phyloP scores from a whole-genome alignment of 129 eudicot species.

The Artemisia argyi region DNA sequence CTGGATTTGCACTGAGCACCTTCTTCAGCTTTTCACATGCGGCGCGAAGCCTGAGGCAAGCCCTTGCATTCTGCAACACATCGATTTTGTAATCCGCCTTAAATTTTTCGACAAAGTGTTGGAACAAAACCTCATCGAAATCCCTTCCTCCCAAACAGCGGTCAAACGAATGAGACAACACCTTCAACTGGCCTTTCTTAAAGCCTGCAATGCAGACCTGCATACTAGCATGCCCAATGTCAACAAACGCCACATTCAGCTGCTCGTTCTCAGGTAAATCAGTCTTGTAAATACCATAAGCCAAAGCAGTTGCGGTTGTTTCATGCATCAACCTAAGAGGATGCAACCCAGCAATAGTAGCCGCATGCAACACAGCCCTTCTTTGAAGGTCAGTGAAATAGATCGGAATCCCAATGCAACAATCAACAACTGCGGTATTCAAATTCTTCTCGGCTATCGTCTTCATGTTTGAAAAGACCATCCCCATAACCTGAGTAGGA shows the following conservation, averaged over 20 bases:
- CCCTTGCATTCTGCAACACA: constrained; percentile 84
- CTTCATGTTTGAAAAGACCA: constrained; percentile 83
- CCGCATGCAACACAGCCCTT: constrained; percentile 87
- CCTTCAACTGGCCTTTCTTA: constrained; percentile 85
- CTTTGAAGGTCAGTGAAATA: constrained; percentile 93
- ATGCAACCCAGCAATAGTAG: constrained; percentile 88
- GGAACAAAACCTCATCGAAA: constrained; percentile 82
- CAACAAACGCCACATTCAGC: constrained; percentile 84
- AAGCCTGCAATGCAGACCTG: constrained; percentile 95
- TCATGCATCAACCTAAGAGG: constrained; percentile 89
- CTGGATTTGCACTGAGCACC: constrained; percentile 94
- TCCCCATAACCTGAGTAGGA: constrained; percentile 86
- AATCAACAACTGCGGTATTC: constrained; percentile 86
- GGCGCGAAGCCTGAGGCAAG: constrained; percentile 83
- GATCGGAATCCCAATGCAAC: constrained; percentile 89
- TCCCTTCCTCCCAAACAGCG: constrained; percentile 85
- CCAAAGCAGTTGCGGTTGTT: constrained; percentile 93
- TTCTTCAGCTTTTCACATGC: constrained; percentile 88
- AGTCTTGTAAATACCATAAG: constrained; percentile 92
- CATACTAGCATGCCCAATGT: constrained; percentile 95
- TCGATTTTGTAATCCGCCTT: constrained; percentile 79
- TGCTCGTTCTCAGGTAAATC: constrained; percentile 91
- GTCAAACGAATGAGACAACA: constrained; percentile 82
- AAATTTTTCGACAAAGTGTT: constrained; percentile 85
- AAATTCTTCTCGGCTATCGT: constrained; percentile 83